phyloP scores from a whole-genome alignment of 2,329 filamentous ascomycete genomes.

The Aspergillus tanneri region DNA sequence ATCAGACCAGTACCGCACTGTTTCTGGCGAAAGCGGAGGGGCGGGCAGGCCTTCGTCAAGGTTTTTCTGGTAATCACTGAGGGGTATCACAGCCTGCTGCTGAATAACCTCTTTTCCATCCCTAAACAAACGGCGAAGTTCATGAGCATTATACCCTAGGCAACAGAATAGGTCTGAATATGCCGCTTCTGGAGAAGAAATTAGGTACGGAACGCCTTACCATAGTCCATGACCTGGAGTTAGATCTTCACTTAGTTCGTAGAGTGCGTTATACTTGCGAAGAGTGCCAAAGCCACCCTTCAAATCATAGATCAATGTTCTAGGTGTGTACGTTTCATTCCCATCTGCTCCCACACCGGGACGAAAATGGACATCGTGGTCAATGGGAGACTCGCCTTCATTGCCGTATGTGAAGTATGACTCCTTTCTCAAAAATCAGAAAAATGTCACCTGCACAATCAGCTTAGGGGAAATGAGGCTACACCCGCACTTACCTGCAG shows the following conservation, averaged over 20 bases:
- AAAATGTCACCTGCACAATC: not conserved
- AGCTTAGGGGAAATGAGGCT: conserved; percentile 3
- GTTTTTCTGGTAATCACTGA: conserved; percentile 73
- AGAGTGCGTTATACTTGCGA: conserved; percentile 82
- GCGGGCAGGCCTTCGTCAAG: conserved; percentile 69
- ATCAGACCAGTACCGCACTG: conserved; percentile 95
- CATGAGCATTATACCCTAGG: too few relatives aligned
- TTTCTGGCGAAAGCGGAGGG: conserved; percentile 63
- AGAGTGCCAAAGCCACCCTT: conserved; percentile 91
- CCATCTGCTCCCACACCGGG: conserved; percentile 79
- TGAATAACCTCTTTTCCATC: conserved; percentile 67
- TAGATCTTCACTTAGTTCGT: conserved; percentile 57
- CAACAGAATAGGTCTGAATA: too few relatives aligned
- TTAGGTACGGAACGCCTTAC: conserved; percentile 28
- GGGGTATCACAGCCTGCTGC: conserved; percentile 64
- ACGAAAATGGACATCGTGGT: conserved; percentile 87
- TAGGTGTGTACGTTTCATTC: conserved; percentile 85
- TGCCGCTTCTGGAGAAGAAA: too few relatives aligned
- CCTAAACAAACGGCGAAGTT: conserved; percentile 56
- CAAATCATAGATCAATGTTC: conserved; percentile 89
- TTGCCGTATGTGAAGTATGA: conserved; percentile 90
- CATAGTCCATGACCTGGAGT: conserved; percentile 44
- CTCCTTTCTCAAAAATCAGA: conserved; percentile 60
- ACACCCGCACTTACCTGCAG: conserved; percentile 62
- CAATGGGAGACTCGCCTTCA: conserved; percentile 64